A percentile compares a stretch with the other conserved stretches of the same genome.
phyloP scores from a whole-genome alignment of 768 basidiomycete species.

The Kwoniella mangroviensis region DNA sequence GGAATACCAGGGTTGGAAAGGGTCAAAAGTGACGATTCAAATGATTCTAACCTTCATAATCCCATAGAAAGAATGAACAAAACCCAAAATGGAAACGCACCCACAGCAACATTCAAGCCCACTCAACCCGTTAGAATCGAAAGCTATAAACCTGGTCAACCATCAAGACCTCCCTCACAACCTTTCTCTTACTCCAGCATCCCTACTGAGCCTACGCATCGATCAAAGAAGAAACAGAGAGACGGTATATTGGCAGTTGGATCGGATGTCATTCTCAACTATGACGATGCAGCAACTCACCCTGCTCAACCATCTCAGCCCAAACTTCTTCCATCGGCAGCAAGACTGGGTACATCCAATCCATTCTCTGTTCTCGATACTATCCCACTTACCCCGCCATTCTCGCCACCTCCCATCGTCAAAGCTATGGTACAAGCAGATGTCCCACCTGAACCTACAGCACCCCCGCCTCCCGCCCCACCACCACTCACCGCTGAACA shows the following conservation, averaged over 20 bases:
- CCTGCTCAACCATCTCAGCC: neutral
- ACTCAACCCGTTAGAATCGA: slow-evolving; percentile 25
- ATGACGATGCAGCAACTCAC: slow-evolving; percentile 8
- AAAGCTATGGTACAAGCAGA: neutral
- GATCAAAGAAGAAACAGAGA: slow-evolving; percentile 1
- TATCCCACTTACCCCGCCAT: slow-evolving; percentile 6
- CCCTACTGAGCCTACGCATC: neutral
- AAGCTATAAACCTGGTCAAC: slow-evolving; percentile 27
- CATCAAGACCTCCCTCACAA: neutral
- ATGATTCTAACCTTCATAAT: slow-evolving; percentile 21
- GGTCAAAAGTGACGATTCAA: slow-evolving; percentile 27
- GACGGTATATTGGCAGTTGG: neutral
- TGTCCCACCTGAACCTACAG: slow-evolving; percentile 5
- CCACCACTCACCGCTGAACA: slow-evolving; percentile 11
- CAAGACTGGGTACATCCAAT: neutral
- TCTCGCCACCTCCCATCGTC: slow-evolving; percentile 6
- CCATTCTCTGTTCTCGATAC: neutral
- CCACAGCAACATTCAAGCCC: neutral
- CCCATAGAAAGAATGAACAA: slow-evolving; percentile 26
- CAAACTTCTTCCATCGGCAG: neutral
- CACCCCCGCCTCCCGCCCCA: slow-evolving; percentile 1
- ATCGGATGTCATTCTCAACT: slow-evolving; percentile 16
- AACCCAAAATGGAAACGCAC: neutral
- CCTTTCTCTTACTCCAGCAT: neutral
- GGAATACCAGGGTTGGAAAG: slow-evolving; percentile 10